Evolutionary conservation across 441 rosid genomes (phyloP), one percentile per base, ranked within the genome.

Genomic region (Viola pubescens): DNA sequence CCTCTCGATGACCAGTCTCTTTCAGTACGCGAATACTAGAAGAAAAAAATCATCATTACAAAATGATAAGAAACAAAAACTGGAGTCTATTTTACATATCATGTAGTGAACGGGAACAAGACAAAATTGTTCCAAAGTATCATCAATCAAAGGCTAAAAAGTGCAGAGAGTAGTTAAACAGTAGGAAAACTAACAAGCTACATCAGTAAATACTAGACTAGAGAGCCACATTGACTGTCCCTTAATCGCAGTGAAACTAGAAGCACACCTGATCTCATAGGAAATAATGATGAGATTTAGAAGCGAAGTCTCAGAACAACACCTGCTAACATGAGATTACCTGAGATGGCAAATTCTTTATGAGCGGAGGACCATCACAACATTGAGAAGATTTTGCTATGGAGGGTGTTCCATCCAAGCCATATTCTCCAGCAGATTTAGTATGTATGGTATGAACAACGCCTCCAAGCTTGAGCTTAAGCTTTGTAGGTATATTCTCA

Each of bases 391-490:
- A 64, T 58, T 64, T 61, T 14, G 63, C 13, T 40, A 59, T 16
- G 46, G 52, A 37, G 38, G 60, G 48, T 14, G 63, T 69, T 7
- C 46, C 61, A 19, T 54, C 60, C 46, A 54, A 56, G 41, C 41
- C 46, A 60, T 44, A 43, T 38, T 72, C 76, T 9, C 68, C 47
- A 4, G 73, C 62, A 12, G 82, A 71, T 48, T 73, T 75, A 55
- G 97, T 59, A 48, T 79, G 86, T 61, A 89, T 69, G 3, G 81
- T 81, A 60, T 72, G 92, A 37, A 85, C 79, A 57, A 83, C 76
- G 59, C 95, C 90, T 60, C 91, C 95, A 66, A 87, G 80, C 79
- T 85, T 89, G 63, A 89, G 82, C 80, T 85, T 89, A 57, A 89
- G 79, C 78, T 87, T 89, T 62, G 56, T 64, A 34, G 78, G 70